Evolutionary conservation across 1,284 basidiomycete genomes (phyloP), one percentile per base, ranked within the genome.

Genomic region (Sanguinoderma infundibulare): DNA sequence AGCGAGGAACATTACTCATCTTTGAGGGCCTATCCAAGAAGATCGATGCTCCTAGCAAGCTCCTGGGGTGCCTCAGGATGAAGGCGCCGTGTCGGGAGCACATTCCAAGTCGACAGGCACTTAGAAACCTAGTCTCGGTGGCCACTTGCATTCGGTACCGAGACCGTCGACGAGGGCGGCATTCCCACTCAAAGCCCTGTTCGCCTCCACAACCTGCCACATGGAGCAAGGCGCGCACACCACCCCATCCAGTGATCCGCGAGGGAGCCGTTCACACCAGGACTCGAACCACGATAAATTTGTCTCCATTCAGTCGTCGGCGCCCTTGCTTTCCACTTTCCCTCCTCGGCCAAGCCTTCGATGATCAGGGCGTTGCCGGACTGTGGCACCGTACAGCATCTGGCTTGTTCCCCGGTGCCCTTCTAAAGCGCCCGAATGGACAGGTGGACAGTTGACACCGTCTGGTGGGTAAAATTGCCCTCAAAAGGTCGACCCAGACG

Each of bases 381-480:
- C 39, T 61, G 56, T 58, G 58, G 47, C 66, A 63, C 63, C 42
- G 42, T 46, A 67, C 61, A 64, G 62, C 65, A 59, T 66, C 62
- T 66, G 60, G 62, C 61, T 66, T 67, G 63, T 67, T 67, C 63
- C 66, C 63, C 66, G 66, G 61, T 24, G 38, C 34, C 52, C 63
- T 67, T 67, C 63, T 67, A 65, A 44, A 57, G 55, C 57, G 61
- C 9, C 63, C 66, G 63, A 28, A 54, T 55, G 50, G 46, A 42
- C 62, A 63, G 57, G 55, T 66, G 60, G 57, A 53, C 62, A 39
- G 44, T 38, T 57, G 56, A 24, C 54, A 51, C 22, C 36, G 28
- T 47, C 53, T 59, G 47, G 57, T 58, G 55, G 56, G 60, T 56
- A 62, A 59, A 53, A 44, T 42, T 61, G 51, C 12, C 62, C 58